Evolutionary conservation across 2,329 filamentous ascomycete genomes (phyloP).

Genomic region (Claviceps sp.): DNA sequence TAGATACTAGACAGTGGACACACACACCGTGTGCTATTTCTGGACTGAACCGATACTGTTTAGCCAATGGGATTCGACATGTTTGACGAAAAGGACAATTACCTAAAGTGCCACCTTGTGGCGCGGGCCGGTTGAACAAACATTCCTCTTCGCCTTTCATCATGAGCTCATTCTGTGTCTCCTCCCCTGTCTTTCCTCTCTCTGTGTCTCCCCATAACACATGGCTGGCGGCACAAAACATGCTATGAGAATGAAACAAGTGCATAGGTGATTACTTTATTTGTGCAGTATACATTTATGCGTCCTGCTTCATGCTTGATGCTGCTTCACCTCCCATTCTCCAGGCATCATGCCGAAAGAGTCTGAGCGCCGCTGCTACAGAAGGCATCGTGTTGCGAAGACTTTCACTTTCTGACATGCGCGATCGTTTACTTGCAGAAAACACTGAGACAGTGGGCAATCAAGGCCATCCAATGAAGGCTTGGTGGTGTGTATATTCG

Average conservation of each 20-base stretch:
- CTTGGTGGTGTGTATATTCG: neutral
- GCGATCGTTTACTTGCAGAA: neutral
- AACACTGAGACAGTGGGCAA: neutral
- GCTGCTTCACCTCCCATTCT: neutral
- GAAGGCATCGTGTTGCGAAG: too few relatives aligned
- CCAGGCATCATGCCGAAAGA: neutral
- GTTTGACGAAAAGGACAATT: slow-evolving; percentile 1
- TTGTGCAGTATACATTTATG: neutral
- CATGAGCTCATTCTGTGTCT: neutral
- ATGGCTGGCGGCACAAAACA: neutral
- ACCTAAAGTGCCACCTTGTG: neutral
- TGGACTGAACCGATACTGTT: neutral
- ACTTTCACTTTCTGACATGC: neutral
- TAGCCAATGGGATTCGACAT: neutral
- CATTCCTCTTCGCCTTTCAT: too few relatives aligned
- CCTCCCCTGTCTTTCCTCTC: neutral
- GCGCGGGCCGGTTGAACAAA: neutral
- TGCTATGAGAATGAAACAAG: neutral
- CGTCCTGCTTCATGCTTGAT: neutral
- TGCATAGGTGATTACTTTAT: neutral
- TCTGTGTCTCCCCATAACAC: neutral
- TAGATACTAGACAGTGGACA: too few relatives aligned
- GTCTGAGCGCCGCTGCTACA: neutral
- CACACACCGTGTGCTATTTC: neutral
- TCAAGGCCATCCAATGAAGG: neutral